A percentile compares a stretch with the other conserved stretches of the same genome.
Evolutionary conservation across 352 stramenopile genomes (phyloP).

Genomic region (Phytophthora palmivora): DNA sequence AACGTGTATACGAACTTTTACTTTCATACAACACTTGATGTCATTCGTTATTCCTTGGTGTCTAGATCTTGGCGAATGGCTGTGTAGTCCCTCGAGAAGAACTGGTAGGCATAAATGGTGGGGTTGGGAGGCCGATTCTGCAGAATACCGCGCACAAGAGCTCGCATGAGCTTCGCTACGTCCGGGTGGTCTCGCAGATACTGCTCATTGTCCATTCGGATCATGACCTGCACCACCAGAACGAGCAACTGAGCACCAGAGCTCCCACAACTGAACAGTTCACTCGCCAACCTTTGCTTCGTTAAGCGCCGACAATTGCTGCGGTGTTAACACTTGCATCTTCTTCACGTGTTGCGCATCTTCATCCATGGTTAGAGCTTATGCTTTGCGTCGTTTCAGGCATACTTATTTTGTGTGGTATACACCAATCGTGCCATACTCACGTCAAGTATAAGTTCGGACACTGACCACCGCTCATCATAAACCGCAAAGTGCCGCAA

Average conservation of each 20-base stretch:
- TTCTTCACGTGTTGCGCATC: slow-evolving; percentile 36
- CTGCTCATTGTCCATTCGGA: slow-evolving; percentile 83
- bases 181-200: slow-evolving; percentile 74
- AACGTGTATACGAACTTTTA: slow-evolving; percentile 42
- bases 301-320: slow-evolving; percentile 73
- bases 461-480: slow-evolving; percentile 32
- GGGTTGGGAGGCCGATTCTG: slow-evolving; percentile 57
- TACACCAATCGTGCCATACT: slow-evolving; percentile 24
- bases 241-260: slow-evolving; percentile 6
- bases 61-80: slow-evolving; percentile 55
- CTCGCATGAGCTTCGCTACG: slow-evolving; percentile 62
- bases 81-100: slow-evolving; percentile 51
- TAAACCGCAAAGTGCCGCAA: slow-evolving; percentile 27
- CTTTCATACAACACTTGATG: slow-evolving; percentile 16
- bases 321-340: slow-evolving; percentile 66
- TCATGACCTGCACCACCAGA: slow-evolving; percentile 56
- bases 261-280: not conserved
- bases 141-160: slow-evolving; percentile 64
- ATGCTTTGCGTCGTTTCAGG: slow-evolving; percentile 28
- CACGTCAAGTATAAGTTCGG: slow-evolving; percentile 20
- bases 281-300: slow-evolving; percentile 54
- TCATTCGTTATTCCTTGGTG: slow-evolving; percentile 46
- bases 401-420: not conserved
- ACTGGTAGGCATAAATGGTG: slow-evolving; percentile 61
- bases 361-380: slow-evolving; percentile 14